phyloP scores from a whole-genome alignment of 441 rosid genomes.

The Biscutella auriculata region DNA sequence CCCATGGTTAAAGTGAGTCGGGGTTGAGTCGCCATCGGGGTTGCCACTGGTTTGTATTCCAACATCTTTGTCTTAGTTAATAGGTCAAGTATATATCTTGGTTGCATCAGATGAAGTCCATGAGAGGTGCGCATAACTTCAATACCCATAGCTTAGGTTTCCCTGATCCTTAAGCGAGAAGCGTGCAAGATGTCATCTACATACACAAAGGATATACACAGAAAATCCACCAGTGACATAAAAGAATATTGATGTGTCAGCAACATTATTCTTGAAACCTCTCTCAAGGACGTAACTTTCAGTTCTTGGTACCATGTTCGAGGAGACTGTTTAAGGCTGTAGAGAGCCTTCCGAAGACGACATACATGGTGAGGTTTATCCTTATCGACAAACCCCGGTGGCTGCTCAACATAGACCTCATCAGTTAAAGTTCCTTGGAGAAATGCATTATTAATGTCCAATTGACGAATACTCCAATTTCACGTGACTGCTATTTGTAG shows the following conservation, averaged over 20 bases:
- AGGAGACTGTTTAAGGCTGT: neutral
- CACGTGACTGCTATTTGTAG: neutral
- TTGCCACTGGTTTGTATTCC: too few species aligned
- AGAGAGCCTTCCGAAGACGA: neutral
- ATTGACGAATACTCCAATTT: neutral
- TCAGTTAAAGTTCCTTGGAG: neutral
- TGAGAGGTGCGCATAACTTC: neutral
- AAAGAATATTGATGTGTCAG: neutral
- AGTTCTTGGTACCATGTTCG: neutral
- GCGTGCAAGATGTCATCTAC: neutral
- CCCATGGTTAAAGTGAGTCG: too few species aligned
- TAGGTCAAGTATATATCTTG: neutral
- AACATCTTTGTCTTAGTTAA: too few species aligned
- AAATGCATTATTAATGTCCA: neutral
- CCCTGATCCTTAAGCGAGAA: neutral
- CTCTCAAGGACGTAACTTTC: too few species aligned
- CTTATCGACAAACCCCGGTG: neutral
- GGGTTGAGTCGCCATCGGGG: too few species aligned
- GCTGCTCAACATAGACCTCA: too few species aligned
- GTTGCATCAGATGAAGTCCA: too few species aligned
- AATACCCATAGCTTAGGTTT: neutral
- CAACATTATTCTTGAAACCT: neutral
- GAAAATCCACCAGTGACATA: neutral
- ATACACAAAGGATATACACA: too few species aligned
- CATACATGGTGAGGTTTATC: neutral